phyloP scores from a whole-genome alignment of 768 basidiomycete genomes.

The Hortiboletus campestris region DNA sequence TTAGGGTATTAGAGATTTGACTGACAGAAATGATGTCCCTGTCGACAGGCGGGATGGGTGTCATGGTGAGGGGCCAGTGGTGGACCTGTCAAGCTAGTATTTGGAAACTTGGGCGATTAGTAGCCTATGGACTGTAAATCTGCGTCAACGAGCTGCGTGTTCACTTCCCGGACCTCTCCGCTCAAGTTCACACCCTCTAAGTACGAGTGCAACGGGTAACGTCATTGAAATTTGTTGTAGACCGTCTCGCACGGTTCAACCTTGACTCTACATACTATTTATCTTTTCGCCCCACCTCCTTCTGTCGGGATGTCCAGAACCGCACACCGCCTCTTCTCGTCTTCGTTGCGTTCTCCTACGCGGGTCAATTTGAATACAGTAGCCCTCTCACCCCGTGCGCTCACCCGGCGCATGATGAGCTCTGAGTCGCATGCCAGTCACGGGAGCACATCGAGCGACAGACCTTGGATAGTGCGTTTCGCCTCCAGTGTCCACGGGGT shows the following conservation, averaged over 20 bases:
- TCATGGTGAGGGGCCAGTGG: neutral
- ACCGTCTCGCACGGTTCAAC: conserved; percentile 3
- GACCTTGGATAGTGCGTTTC: conserved; percentile 30
- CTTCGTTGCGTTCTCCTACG: conserved; percentile 15
- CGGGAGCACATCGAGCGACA: conserved; percentile 18
- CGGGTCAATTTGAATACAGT: conserved; percentile 6
- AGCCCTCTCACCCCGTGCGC: conserved; percentile 13
- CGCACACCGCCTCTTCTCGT: conserved; percentile 16
- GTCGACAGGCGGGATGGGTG: neutral
- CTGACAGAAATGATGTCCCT: neutral
- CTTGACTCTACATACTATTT: conserved; percentile 16
- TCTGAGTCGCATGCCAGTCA: conserved; percentile 25
- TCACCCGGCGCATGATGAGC: conserved; percentile 27
- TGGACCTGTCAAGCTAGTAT: neutral
- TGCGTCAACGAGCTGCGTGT: neutral
- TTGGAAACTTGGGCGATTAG: neutral
- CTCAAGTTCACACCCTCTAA: conserved; percentile 24
- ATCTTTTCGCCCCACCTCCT: neutral
- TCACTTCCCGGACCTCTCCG: conserved; percentile 28
- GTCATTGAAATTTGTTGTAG: conserved; percentile 26
- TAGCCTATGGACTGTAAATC: neutral
- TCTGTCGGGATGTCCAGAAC: conserved; percentile 21
- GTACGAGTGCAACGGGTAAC: conserved; percentile 13
- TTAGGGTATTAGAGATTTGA: neutral
- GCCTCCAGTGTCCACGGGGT: neutral